Evolutionary conservation across 768 basidiomycete species (phyloP), one percentile per base, ranked within the genome.

Genomic region (Cyclocybe aegerita): DNA sequence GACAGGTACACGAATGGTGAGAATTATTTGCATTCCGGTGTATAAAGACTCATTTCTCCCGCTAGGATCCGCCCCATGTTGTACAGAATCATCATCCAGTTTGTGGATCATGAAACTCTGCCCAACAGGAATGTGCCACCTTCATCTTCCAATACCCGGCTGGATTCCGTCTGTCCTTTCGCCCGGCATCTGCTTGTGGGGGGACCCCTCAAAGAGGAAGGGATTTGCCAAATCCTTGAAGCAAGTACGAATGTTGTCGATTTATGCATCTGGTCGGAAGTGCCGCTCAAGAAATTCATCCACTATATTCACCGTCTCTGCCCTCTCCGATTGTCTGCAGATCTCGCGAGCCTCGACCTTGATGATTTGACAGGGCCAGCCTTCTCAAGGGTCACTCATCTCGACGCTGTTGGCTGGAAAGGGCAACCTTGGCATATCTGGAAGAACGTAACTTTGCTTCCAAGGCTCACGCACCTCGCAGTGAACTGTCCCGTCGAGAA

Each of bases 161-260:
- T 51, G 4, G 39, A 39, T 9, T 51, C 47, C 37, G 43, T 43
- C 29, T 49, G 54, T 12, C 30, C 39, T 11, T 51, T 48, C 38
- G 54, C 51, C 4, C 43, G 40, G 33, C 52, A 48, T n/a, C 52
- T 53, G 12, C 44, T 55, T n/a, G 49, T 59, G 29, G 54, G 54
- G 8, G 54, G 54, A 4, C 38, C 43, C 12, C 48, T 45, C 32
- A 40, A 45, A 29, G 36, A 15, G 23, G 29, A 35, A 3, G 42
- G 33, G 3, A 49, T 54, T 1, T 11, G 16, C n/a, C 33, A 39
- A 14, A 39, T 53, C 43, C 33, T 59, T 1, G 30, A 35, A 1
- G 39, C 49, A 8, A 55, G 58, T 34, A 51, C 54, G 2, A 50
- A 47, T 23, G n/a, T 55, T 38, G 44, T 43, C 14, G 49, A 55